Base-by-base conservation (phyloP, 305 asterid genomes). In the Fraxinus paxiana region DNA sequence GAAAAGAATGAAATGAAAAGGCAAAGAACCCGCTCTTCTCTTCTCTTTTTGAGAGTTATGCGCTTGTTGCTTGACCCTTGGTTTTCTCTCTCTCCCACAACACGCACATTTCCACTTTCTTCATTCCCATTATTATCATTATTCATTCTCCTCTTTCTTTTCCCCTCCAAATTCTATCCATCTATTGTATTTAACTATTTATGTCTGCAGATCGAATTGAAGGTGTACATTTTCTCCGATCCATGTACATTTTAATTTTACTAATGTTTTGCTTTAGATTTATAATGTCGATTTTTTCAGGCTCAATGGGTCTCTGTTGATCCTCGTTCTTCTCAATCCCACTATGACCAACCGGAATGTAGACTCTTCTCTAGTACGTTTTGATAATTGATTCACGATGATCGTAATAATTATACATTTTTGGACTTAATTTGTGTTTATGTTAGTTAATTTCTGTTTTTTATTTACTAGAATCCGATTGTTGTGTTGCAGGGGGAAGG, bases 401-500 rank as follows among this genome's bases (percentile, higher is more conserved):
- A 63, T 71, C 38, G 54, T 24, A 3, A 35, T 35, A 6, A 61
- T 13, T 59, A 5, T 28, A 10, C 6, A 1, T 51, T 6, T 31
- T 63, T 5, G 71, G 33, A 63, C 71, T 22, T 22, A 63, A 37
- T 34, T 48, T 80, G 35, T 13, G 4, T 5, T n/a, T n/a, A 18
- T 37, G 15, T 43, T 77, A 41, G 79, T 3, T 9, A 69, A 46
- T 69, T 77, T 10, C 17, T 34, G 18, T 6, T 61, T 8, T 87
- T 48, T 43, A 73, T 71, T 75, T 73, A 17, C 65, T 17, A 6
- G 65, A 54, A 54, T 54, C 65, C 26, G 76, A 67, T 61, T 67
- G 13, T 30, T 75, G 37, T 61, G 82, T 84, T 85, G 87, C 88
- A 93, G 98, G 93, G 77, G 86, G 98, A 92, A 79, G 90, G 85